Base-by-base conservation (phyloP, 805 yeast genomes). In the Groenewaldozyma salmanticensis region DNA sequence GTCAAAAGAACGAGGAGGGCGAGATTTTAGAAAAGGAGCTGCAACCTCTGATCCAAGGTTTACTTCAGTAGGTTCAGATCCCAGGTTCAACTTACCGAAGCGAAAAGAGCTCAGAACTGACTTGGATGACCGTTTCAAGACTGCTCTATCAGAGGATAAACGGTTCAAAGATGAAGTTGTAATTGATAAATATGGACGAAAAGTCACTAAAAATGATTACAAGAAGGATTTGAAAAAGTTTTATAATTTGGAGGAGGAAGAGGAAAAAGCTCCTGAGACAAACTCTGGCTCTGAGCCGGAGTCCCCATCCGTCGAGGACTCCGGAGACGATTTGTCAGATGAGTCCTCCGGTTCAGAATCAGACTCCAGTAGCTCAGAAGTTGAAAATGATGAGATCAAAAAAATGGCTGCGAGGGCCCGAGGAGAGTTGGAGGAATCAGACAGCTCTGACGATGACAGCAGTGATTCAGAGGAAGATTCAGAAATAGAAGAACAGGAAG, bases 131-230 rank as follows among this genome's bases (percentile, higher is more conserved):
- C 76, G 98, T 61, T 92, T 92, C 62, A 81, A 79, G 51, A 75
- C 76, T 35, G 82, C 77, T 42, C 61, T 82, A 38, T 65, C 67
- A 39, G 72, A 65, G 40, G 64, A 77, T 42, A 73, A 77, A 47
- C 75, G 81, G n/a, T 77, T 77, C 40, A 68, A 71, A 43, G 64
- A 55, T 31, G 64, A 64, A 40, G 72, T 81, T 4, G 75, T 74
- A 44, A 80, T 85, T 36, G 97, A 92, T 58, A 78, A 81, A 52
- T 90, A 86, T 59, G 98, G 98, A 35, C 73, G 96, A 58, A 79
- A 72, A 51, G 54, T 85, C 19, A 67, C 67, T 27, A 61, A 66
- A 27, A 72, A 74, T 4, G 60, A 59, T 24, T 58, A 57, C n/a
- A 59, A 60, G 40, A 62, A 65, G 40, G 79, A 75, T 49, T 71